These are phyloP conservation scores for Hypoxylon sp. DNA, from an alignment of 2,329 filamentous ascomycete species.

Conservation along the genomic window DNA sequence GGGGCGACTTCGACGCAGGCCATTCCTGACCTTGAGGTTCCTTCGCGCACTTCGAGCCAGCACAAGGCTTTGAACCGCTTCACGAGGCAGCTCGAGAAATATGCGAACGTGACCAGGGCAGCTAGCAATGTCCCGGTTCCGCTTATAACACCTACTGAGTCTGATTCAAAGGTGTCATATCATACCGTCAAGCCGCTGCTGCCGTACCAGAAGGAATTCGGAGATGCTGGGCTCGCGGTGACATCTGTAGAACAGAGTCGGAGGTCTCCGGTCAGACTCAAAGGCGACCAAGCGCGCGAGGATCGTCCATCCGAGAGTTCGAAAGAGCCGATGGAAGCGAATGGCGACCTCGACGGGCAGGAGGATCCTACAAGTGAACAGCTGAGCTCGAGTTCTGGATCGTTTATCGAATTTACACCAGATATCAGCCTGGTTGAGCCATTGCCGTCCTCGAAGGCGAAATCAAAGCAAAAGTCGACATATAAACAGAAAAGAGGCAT, in stretches of 20 bases:
- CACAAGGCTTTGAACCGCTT: slow-evolving; percentile 52
- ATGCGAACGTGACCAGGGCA: slow-evolving; percentile 50
- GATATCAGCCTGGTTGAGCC: slow-evolving; percentile 27
- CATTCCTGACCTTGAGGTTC: slow-evolving; percentile 21
- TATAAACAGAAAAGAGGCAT: slow-evolving; percentile 30
- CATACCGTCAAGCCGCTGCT: slow-evolving; percentile 62
- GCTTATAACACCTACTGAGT: slow-evolving; percentile 51
- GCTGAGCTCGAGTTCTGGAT: slow-evolving; percentile 35
- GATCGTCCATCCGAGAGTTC: slow-evolving; percentile 30
- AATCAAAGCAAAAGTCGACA: slow-evolving; percentile 22
- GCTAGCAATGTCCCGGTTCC: slow-evolving; percentile 50
- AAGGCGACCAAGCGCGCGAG: slow-evolving; percentile 12
- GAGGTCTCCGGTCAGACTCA: slow-evolving; percentile 31
- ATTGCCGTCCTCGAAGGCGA: slow-evolving; percentile 23
- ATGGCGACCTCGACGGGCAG: slow-evolving; percentile 27
- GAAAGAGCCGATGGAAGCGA: slow-evolving; percentile 25
- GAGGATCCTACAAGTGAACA: slow-evolving; percentile 21
- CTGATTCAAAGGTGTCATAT: slow-evolving; percentile 53
- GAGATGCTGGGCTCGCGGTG: slow-evolving; percentile 62
- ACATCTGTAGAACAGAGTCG: slow-evolving; percentile 58
- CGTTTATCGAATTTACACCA: slow-evolving; percentile 40
- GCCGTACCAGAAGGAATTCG: slow-evolving; percentile 62
- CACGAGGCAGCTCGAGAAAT: slow-evolving; percentile 52
- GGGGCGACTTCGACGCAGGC: slow-evolving; percentile 23
- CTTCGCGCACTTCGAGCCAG: slow-evolving; percentile 56